Base-by-base conservation (phyloP, 768 basidiomycete species). In the Mycena sanguinolenta region DNA sequence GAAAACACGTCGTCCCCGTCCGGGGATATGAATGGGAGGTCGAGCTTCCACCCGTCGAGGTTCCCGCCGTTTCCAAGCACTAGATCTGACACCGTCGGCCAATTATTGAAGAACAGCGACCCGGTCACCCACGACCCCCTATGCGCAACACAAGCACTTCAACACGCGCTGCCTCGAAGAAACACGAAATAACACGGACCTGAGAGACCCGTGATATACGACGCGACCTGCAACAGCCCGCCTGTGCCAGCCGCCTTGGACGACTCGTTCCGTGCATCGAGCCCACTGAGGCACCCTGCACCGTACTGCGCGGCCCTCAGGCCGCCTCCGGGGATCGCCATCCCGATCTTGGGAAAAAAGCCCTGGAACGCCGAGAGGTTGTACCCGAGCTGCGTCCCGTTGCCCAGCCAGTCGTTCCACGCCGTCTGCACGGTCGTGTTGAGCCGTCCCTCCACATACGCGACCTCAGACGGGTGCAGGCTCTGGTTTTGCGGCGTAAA, bases 241-340 rank as follows among this genome's bases (percentile, higher is more conserved):
- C 92, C 92, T 0, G 91, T 90, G 8, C 91, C 91, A 3, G 81
- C 83, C 2, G 81, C 77, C 73, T 88, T 89, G 30, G 90, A 83
- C 19, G 89, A 85, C 2, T 78, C 77, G 65, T 93, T 92, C 44
- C 91, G 82, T 28, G 86, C 86, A 80, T 94, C 92, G 54, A 92
- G 78, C 1, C 84, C 90, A 17, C 81, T 84, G 23, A 91, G 74
- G 60, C 87, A 85, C 12, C 84, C 91, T 0, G 90, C 92, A 25
- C 88, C 91, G 65, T 86, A 92, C 68, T 88, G 87, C 0, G 91
- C 91, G 0, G 92, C 87, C 44, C 94, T 84, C 46, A 90, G 85
- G 0, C 92, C 92, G 17, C 91, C 91, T 3, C 94, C 94, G 27
- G 90, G 90, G 13, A 93, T 80, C 1, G 92, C 92, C 58, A 93